Evolutionary conservation across 495 filamentous ascomycete species (phyloP).

Genomic region (Penicillium taxi): DNA sequence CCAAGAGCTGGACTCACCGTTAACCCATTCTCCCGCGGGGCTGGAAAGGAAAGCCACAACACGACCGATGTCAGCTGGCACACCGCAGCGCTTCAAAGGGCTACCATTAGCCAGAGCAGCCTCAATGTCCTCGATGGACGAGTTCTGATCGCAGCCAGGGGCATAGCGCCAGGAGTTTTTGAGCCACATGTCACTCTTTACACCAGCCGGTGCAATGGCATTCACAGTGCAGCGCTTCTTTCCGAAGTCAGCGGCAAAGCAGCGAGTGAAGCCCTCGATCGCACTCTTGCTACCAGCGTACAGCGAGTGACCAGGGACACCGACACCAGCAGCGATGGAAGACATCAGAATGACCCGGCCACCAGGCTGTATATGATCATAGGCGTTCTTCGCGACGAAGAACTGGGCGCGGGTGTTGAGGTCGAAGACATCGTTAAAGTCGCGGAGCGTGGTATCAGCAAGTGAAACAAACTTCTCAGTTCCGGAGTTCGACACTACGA

Average conservation of each 20-base stretch:
- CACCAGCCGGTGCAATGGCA: constrained; percentile 64
- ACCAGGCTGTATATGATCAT: constrained; percentile 55
- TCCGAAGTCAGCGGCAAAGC: constrained; percentile 67
- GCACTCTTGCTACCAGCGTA: constrained; percentile 74
- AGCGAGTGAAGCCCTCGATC: constrained; percentile 69
- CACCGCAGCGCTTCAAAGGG: constrained; percentile 47
- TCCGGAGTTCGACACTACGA: constrained; percentile 58
- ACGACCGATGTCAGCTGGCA: constrained; percentile 51
- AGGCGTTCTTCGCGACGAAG: constrained; percentile 73
- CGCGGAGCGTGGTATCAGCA: constrained; percentile 63
- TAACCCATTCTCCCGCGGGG: constrained; percentile 54
- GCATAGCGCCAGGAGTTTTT: constrained; percentile 60
- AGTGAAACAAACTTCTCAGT: constrained; percentile 41
- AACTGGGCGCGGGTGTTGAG: constrained; percentile 74
- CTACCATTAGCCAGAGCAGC: constrained; percentile 29
- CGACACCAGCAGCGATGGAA: constrained; percentile 48
- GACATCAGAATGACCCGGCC: constrained; percentile 57
- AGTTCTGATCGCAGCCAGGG: constrained; percentile 37
- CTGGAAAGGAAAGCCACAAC: constrained; percentile 49
- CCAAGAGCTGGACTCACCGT: constrained; percentile 34
- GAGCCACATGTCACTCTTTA: constrained; percentile 74
- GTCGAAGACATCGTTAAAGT: constrained; percentile 69
- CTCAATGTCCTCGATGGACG: constrained; percentile 36
- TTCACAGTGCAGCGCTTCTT: constrained; percentile 68
- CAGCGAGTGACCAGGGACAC: constrained; percentile 63